Evolutionary conservation across 495 filamentous ascomycete genomes (phyloP), one percentile per base, ranked within the genome.

Genomic region (Lasiosphaeria ovina): DNA sequence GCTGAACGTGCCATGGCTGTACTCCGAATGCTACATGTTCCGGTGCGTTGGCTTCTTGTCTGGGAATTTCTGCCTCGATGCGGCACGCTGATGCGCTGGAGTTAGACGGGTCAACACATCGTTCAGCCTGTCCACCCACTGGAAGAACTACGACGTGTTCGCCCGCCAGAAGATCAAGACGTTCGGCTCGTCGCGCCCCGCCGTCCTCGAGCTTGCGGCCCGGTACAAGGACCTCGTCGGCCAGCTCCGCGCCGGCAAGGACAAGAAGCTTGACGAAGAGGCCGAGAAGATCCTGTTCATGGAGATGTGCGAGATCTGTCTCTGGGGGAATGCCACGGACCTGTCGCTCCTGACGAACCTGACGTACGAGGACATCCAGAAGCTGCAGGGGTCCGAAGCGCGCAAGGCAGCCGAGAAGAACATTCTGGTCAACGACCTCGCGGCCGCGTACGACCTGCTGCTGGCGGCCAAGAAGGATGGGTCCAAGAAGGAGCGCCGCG

Each of bases 251-350:
- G 74, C 79, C 49, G 65, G 77, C 52, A 66, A 63, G 16, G 76
- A 77, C 51, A 66, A 60, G 51, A 73, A n/a, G 35, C 76, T 14
- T 73, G 82, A 82, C 55, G 87, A 87, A 33, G 81, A 89, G 60
- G 87, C 89, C 0, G 89, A 95, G 62, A 81, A 83, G 62, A 69
- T 92, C 1, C 73, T 97, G 16, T 98, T 98, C 73, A 82, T 77
- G 3, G 94, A 97, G 72, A 96, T 98, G 88, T 93, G 87, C 75
- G 92, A 97, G 77, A 94, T 97, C 63, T 97, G 94, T 68, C 83
- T 98, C 17, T 98, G 94, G 94, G 95, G 94, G 8, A 97, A 98
- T 73, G 94, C 95, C 4, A 98, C 93, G 0, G 95, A 98, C 65
- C 81, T 98, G 16, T 96, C 91, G 0, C 88, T 98, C 45, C 78